These are phyloP conservation scores for Xerocomellus chrysenteron DNA, from an alignment of 768 basidiomycete species.

Conservation along the genomic window DNA sequence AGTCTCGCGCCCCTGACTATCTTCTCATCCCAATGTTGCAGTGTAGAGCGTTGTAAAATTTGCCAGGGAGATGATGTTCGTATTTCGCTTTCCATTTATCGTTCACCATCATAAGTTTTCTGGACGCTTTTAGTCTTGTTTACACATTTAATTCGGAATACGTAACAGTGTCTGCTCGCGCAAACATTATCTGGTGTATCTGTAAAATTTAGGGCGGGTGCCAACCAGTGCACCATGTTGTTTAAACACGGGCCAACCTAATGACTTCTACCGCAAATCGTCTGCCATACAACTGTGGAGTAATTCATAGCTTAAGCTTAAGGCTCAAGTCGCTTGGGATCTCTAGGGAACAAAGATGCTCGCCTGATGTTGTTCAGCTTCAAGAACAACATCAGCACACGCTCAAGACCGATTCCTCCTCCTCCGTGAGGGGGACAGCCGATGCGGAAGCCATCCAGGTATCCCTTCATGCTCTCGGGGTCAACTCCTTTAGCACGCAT, in stretches of 20 bases:
- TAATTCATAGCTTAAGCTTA: conserved; percentile 33
- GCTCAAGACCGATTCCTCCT: conserved; percentile 93
- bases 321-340: conserved; percentile 92
- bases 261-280: not conserved
- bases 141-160: conserved; percentile 29
- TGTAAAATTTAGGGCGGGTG: conserved; percentile 19
- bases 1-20: not conserved
- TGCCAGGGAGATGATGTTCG: conserved; percentile 12
- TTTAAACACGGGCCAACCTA: not conserved
- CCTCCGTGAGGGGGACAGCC: conserved; percentile 97
- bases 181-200: conserved; percentile 11
- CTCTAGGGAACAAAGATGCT: conserved; percentile 93
- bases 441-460: conserved; percentile 91
- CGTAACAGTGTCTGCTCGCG: conserved; percentile 16
- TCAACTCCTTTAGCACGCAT: conserved; percentile 89
- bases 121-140: conserved; percentile 21
- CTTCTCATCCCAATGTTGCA: conserved; percentile 10
- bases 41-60: conserved; percentile 24
- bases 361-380: conserved; percentile 94
- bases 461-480: conserved; percentile 87
- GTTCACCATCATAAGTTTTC: conserved; percentile 15
- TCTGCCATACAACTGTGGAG: not conserved
- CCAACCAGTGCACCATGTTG: conserved; percentile 7
- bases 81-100: conserved; percentile 28
- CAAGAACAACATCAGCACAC: conserved; percentile 96